Conservation (phyloP, 805 yeast species). For the Candida dajiaensis region DNA sequence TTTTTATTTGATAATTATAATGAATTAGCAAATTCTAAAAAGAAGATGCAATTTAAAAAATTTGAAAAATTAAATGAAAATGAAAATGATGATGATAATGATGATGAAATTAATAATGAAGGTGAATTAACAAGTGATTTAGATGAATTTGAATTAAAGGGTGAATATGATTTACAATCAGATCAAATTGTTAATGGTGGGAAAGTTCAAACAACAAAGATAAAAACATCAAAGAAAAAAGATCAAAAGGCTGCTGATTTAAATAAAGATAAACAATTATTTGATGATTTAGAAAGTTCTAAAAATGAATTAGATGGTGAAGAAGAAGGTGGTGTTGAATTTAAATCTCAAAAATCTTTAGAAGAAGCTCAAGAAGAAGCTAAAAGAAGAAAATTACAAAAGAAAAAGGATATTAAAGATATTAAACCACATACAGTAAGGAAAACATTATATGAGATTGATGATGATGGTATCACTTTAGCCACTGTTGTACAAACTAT, state of each 20-base stretch:
- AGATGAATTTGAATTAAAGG: constrained; percentile 8
- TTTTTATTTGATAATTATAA: constrained; percentile 14
- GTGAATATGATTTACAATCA: constrained; percentile 20
- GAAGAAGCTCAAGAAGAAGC: constrained; percentile 18
- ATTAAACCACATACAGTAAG: constrained; percentile 12
- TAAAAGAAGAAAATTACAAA: constrained; percentile 7
- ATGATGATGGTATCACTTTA: constrained; percentile 22
- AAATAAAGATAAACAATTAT: constrained; percentile 19
- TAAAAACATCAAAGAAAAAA: not conserved
- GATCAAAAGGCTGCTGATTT: not conserved
- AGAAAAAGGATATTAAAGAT: constrained; percentile 9
- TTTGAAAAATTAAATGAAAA: constrained; percentile 10
- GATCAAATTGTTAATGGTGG: constrained; percentile 17
- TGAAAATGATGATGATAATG: constrained; percentile 3
- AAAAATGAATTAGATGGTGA: constrained; percentile 22
- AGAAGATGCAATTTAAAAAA: constrained; percentile 19
- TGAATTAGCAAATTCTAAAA: constrained; percentile 14
- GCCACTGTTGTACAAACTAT: constrained; percentile 25
- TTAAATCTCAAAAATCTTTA: constrained; percentile 18
- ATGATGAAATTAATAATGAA: constrained; percentile 8
- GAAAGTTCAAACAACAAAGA: not conserved
- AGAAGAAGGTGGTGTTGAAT: constrained; percentile 25
- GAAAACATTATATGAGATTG: constrained; percentile 23
- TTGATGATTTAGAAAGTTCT: constrained; percentile 18
- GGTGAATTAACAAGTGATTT: not conserved